Evolutionary conservation across 1,284 basidiomycete genomes (phyloP).

Genomic region (Cerioporus squamosus): DNA sequence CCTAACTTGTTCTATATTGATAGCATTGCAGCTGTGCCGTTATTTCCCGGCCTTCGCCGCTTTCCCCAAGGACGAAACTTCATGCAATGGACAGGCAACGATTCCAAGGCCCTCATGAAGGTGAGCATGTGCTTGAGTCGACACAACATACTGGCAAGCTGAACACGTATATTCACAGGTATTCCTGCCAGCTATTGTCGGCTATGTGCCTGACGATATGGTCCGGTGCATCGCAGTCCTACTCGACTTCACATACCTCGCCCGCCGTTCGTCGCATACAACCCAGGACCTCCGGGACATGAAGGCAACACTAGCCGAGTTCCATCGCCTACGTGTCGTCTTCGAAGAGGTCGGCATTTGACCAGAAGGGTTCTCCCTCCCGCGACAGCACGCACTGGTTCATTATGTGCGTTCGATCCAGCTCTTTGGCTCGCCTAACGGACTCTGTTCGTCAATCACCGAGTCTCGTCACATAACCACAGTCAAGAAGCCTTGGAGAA

Average conservation of each 20-base stretch:
- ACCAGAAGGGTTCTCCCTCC: slow-evolving; percentile 16
- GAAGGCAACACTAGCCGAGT: background rate
- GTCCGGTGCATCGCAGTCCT: slow-evolving; percentile 10
- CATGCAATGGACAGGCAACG: slow-evolving; percentile 30
- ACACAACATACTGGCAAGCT: background rate
- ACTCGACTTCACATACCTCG: slow-evolving; percentile 25
- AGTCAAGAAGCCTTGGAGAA: slow-evolving; percentile 28
- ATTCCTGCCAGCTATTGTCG: slow-evolving; percentile 18
- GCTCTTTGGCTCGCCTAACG: slow-evolving; percentile 25
- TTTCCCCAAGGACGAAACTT: slow-evolving; percentile 25
- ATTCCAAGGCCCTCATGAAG: slow-evolving; percentile 32
- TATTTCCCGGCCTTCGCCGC: slow-evolving; percentile 20
- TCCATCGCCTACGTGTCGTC: slow-evolving; percentile 13
- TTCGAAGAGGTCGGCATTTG: slow-evolving; percentile 18
- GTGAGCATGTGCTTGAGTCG: background rate
- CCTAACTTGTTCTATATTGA: background rate
- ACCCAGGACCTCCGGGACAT: background rate
- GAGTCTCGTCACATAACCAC: slow-evolving; percentile 27
- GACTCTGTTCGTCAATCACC: slow-evolving; percentile 28
- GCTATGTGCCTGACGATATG: slow-evolving; percentile 16
- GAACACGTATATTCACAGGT: slow-evolving; percentile 1
- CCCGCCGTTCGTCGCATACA: slow-evolving; percentile 2
- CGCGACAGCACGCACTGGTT: slow-evolving; percentile 21
- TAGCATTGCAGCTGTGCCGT: slow-evolving; percentile 13
- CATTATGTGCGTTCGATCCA: slow-evolving; percentile 6